Evolutionary conservation across 2,329 filamentous ascomycete species (phyloP), one percentile per base, ranked within the genome.

Genomic region (Colletotrichum orbiculare): DNA sequence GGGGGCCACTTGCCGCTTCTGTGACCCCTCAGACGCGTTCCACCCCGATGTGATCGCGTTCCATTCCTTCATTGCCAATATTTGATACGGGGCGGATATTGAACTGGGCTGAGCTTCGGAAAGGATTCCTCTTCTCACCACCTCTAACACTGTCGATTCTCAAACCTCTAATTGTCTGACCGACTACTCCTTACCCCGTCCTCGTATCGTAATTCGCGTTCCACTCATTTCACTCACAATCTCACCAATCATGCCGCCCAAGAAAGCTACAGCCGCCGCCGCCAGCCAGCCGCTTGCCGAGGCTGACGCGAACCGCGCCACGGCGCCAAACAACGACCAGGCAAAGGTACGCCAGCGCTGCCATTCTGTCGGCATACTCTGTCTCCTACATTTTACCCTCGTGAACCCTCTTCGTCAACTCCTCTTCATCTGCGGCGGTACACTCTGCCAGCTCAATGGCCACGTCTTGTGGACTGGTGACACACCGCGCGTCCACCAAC

Each of bases 181-280:
- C 25, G 25, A 25, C 25, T 25, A 25, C 1, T 25, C 25, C 25
- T 25, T 25, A 25, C 25, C 25, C 25, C 25, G 25, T 25, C 3
- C 25, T 25, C 25, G 4, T 25, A 25, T 4, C 25, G 25, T 25
- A 4, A 25, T 25, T 25, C 25, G 25, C 25, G 25, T 25, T 25
- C 25, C 25, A 8, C 8, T 6, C 15, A 39, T 45, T 8, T 45
- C 35, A 37, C 12, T n/a, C 12, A 35, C 17, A 52, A 52, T 53
- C 35, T 41, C 42, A 41, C 41, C 45, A 38, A n/a, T 48, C 35
- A 42, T 60, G 60, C 60, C 55, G 54, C 60, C 55, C 37, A 49
- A 48, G 42, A 54, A 42, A 2, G 41, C 55, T 6, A 34, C 46
- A 17, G 38, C 47, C 10, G 15, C 41, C 1, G 34, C 38, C 1